Evolutionary conservation across 176 grass and related monocot species (phyloP).

Genomic region (Metroxylon sagu): DNA sequence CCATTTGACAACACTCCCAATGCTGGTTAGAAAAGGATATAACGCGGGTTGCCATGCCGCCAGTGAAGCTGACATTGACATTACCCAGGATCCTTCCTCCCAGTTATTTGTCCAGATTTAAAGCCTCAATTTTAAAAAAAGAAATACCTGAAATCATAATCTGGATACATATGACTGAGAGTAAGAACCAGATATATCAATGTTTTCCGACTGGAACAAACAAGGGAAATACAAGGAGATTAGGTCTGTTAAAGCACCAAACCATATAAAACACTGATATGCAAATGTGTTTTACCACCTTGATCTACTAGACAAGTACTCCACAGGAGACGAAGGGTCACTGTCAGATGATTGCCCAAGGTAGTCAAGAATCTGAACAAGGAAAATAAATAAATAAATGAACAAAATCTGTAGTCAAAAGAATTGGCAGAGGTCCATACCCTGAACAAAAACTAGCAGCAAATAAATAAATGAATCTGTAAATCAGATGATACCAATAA

Average conservation of each 20-base stretch:
- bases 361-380: conserved; percentile 89
- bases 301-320: conserved; percentile 73
- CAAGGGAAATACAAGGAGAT: conserved; percentile 1
- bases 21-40: conserved; percentile 56
- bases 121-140: not conserved
- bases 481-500: no score
- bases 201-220: conserved; percentile 56
- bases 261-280: no score
- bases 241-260: not conserved
- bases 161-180: conserved; percentile 87
- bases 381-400: conserved; percentile 7
- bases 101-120: conserved; percentile 7
- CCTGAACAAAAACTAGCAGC: not conserved
- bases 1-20: conserved; percentile 99
- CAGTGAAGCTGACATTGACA: conserved; percentile 81
- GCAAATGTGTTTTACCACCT: conserved; percentile 32
- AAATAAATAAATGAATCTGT: not conserved
- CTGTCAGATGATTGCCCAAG: conserved; percentile 77
- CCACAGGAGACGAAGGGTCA: conserved; percentile 71
- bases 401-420: conserved; percentile 8
- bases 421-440: not conserved
- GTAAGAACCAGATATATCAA: conserved; percentile 94
- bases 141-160: conserved; percentile 99
- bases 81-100: conserved; percentile 98
- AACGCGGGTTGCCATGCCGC: conserved; percentile 35